A percentile compares a stretch with the other conserved stretches of the same genome.
Evolutionary conservation across 805 yeast species (phyloP).

Genomic region (Candida koratica): DNA sequence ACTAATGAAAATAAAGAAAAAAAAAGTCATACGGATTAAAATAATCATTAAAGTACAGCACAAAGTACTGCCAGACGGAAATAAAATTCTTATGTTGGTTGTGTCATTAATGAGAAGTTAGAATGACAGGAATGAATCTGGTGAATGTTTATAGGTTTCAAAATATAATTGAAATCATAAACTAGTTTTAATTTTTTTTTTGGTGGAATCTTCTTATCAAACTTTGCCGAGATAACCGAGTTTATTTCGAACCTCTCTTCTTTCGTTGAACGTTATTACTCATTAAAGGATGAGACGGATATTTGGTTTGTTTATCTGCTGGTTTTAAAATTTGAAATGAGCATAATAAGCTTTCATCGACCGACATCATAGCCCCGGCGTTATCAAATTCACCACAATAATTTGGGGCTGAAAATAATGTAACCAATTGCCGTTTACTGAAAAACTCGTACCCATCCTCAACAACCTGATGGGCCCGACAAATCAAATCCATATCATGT

Average conservation of each 20-base stretch:
- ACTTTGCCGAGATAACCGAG: too few species aligned
- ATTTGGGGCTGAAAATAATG: conserved; percentile 94
- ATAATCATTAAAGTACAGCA: conserved; percentile 10
- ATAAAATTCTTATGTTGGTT: conserved; percentile 9
- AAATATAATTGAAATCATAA: conserved; percentile 3
- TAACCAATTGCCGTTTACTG: conserved; percentile 91
- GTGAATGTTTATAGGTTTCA: conserved; percentile 2
- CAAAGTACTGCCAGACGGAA: conserved; percentile 8
- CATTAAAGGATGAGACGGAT: conserved; percentile 34
- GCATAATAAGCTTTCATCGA: conserved; percentile 92
- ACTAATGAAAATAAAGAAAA: conserved; percentile 2
- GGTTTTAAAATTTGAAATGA: conserved; percentile 97
- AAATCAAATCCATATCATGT: conserved; percentile 96
- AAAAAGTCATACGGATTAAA: conserved; percentile 7
- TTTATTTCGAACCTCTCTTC: conserved; percentile 46
- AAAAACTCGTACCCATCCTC: conserved; percentile 99
- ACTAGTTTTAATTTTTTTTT: conserved; percentile 5
- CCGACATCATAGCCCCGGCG: conserved; percentile 99
- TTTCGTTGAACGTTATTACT: conserved; percentile 52
- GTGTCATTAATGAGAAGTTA: background rate
- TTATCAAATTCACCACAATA: conserved; percentile 99
- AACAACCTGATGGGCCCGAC: conserved; percentile 98
- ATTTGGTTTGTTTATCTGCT: conserved; percentile 89
- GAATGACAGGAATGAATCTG: conserved; percentile 1
- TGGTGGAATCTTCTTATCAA: too few species aligned